These are phyloP conservation scores for Acer campestre DNA, from an alignment of 345 rosid genomes.

Conservation along the genomic window DNA sequence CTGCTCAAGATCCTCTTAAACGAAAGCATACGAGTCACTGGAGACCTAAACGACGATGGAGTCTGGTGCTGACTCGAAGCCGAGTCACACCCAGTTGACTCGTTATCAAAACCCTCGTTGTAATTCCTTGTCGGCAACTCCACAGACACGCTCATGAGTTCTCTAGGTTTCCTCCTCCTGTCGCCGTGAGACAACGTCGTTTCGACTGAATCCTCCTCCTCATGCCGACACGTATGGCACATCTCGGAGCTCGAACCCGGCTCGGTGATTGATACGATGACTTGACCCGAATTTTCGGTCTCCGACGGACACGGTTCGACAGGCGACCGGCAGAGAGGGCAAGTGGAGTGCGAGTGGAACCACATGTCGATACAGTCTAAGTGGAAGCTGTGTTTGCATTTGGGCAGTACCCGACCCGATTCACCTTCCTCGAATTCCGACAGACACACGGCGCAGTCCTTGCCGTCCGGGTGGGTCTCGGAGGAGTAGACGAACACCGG, in stretches of 20 bases:
- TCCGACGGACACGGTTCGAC: conserved; percentile 44
- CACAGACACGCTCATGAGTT: conserved; percentile 33
- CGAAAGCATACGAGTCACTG: conserved; percentile 61
- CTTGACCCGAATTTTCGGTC: neutral
- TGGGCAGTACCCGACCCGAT: conserved; percentile 75
- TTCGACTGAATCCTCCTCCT: conserved; percentile 14
- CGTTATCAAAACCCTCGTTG: conserved; percentile 34
- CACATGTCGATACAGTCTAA: conserved; percentile 93
- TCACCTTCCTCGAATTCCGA: conserved; percentile 81
- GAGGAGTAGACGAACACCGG: conserved; percentile 64
- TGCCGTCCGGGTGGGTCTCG: conserved; percentile 43
- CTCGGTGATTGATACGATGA: conserved; percentile 17
- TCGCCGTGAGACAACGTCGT: conserved; percentile 23
- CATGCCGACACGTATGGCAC: conserved; percentile 33
- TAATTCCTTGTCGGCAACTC: conserved; percentile 29
- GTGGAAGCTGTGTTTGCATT: conserved; percentile 84
- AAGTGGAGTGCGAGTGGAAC: conserved; percentile 89
- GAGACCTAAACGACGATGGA: conserved; percentile 49
- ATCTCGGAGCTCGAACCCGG: conserved; percentile 35
- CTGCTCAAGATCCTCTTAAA: conserved; percentile 56
- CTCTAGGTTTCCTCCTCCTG: conserved; percentile 44
- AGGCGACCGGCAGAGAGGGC: conserved; percentile 86
- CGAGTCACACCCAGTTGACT: conserved; percentile 30
- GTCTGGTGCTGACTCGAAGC: conserved; percentile 30
- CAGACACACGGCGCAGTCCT: conserved; percentile 85